Percentiles rank a stretch among this genome's conserved stretches.
Evolutionary conservation across 169 alveolate species (phyloP).

Genomic region (Cyclospora cayetanensis): DNA sequence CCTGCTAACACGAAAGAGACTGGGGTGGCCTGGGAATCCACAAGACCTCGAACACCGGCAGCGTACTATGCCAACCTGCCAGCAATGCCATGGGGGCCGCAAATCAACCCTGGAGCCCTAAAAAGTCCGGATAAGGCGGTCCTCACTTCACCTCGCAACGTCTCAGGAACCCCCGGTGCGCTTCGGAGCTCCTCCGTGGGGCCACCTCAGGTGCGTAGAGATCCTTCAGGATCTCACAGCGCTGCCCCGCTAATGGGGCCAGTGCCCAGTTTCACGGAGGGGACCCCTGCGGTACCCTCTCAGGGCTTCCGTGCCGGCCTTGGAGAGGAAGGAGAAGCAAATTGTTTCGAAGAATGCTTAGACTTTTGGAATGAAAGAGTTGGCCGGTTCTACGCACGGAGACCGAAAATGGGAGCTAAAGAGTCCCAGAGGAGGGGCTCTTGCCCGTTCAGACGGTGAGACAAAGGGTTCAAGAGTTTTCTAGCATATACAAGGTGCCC

Average conservation of each 20-base stretch:
- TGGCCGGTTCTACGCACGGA: neutral
- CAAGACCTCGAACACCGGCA: neutral
- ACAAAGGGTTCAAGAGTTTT: no score
- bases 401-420: neutral
- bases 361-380: conserved; percentile 8
- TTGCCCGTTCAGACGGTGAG: conserved; percentile 51
- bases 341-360: conserved; percentile 36
- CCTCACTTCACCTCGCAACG: neutral
- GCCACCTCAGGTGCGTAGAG: neutral
- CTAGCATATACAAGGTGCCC: no score
- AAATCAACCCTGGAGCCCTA: neutral
- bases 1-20: neutral
- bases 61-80: neutral
- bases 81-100: neutral
- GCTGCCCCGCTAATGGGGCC: no score
- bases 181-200: conserved; percentile 25
- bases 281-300: neutral
- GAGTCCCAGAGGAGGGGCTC: neutral
- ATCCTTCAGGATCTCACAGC: neutral
- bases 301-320: neutral
- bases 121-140: neutral
- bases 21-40: neutral
- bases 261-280: neutral
- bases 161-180: neutral
- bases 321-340: neutral